Base-by-base conservation (phyloP, 495 filamentous ascomycete genomes). In the Hypoxylon cercidicola region DNA sequence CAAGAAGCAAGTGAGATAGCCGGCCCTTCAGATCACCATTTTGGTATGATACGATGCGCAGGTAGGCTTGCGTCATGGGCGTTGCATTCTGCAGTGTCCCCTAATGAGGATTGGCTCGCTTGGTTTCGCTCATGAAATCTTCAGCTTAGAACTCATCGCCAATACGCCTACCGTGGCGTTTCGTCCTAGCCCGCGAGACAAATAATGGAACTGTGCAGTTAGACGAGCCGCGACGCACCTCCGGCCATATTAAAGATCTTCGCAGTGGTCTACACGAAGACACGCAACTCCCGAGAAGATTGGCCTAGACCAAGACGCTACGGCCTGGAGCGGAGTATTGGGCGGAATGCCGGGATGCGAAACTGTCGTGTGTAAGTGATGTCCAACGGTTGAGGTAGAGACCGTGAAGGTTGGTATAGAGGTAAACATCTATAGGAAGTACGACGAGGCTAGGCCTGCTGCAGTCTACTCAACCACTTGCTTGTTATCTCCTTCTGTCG, bases 11-110 rank as follows among this genome's bases (percentile, higher is more conserved):
- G 16, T 19, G 32, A 57, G 34, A 51, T 15, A 21, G 43, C 34
- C 32, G 49, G 15, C 55, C 32, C 47, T 52, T 30, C 35, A 55
- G 34, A 28, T 39, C 49, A 40, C 18, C 9, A 41, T 20, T 45
- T 43, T 16, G 16, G 18, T 9, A 66, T 66, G 63, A 48, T 55
- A 56, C 63, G 57, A 61, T 55, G 45, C n/a, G 21, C 53, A 47
- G 18, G 9, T 37, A 43, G 35, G 30, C 50, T 55, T 49, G 55
- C 55, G 43, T 52, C 48, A 43, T 54, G 32, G 41, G 8, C 35
- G 43, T 49, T 35, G 25, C 35, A 11, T 41, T 41, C 61, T 47
- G 54, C 34, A 6, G 44, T 56, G 40, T 44, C 12, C 43, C 52
- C 32, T 30, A n/a, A 46, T 32, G n/a, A 44, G 47, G 57, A 62